Conservation (phyloP, 768 basidiomycete genomes). For the Mycena vitilis region DNA sequence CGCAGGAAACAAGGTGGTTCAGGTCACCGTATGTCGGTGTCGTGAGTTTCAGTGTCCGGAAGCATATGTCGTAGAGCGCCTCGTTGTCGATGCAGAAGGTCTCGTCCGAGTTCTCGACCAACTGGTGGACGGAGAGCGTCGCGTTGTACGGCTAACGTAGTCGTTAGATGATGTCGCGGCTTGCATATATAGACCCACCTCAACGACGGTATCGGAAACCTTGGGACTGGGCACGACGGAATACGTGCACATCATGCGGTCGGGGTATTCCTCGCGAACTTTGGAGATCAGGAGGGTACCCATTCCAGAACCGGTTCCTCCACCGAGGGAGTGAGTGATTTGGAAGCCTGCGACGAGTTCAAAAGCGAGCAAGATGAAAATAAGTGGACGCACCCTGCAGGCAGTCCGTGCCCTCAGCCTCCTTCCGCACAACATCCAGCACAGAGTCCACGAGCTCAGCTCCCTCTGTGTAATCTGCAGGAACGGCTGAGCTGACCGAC, state of each 20-base stretch:
- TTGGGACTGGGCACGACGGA: slow-evolving; percentile 98
- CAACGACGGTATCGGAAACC: slow-evolving; percentile 98
- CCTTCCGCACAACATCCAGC: slow-evolving; percentile 97
- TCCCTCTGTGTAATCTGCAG: slow-evolving; percentile 88
- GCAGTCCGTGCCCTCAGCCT: slow-evolving; percentile 97
- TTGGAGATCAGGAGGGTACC: slow-evolving; percentile 99
- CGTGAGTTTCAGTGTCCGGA: slow-evolving; percentile 95
- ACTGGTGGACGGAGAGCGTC: slow-evolving; percentile 96
- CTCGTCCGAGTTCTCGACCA: slow-evolving; percentile 99
- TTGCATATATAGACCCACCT: slow-evolving; percentile 58
- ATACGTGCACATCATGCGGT: slow-evolving; percentile 99
- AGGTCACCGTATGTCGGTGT: slow-evolving; percentile 98
- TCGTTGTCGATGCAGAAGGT: slow-evolving; percentile 99
- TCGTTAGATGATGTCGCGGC: background rate
- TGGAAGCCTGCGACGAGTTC: slow-evolving; percentile 82
- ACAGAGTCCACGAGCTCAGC: slow-evolving; percentile 99
- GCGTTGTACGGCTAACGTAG: slow-evolving; percentile 93
- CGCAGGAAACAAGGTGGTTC: slow-evolving; percentile 96
- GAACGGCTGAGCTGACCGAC: slow-evolving; percentile 24
- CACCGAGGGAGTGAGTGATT: slow-evolving; percentile 98
- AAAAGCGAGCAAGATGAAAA: slow-evolving; percentile 12
- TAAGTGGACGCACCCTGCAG: slow-evolving; percentile 83
- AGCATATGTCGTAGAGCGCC: slow-evolving; percentile 99
- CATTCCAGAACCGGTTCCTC: slow-evolving; percentile 99
- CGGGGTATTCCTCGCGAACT: slow-evolving; percentile 98